A percentile compares a stretch with the other conserved stretches of the same genome.
Conservation (phyloP, 2,329 filamentous ascomycete species). For the Aspergillus sp. region DNA sequence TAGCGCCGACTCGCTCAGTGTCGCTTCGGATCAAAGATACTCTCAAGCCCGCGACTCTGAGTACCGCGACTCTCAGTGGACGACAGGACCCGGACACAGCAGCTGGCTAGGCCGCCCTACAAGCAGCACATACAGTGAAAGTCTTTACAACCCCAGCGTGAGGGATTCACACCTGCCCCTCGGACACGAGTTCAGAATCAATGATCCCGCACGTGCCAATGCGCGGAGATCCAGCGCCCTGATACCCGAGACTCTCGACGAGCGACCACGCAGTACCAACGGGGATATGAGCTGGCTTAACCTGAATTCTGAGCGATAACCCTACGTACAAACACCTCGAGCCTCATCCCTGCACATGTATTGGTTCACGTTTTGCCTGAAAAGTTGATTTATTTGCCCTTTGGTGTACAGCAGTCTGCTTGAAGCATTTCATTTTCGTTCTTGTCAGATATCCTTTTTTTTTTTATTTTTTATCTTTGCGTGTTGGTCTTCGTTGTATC, state of each 20-base stretch:
- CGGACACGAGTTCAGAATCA: too few species aligned
- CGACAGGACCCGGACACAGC: slow-evolving; percentile 7
- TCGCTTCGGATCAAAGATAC: slow-evolving; percentile 31
- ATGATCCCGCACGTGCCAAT: slow-evolving; percentile 5
- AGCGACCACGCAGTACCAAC: slow-evolving; percentile 22
- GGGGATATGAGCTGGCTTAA: slow-evolving; percentile 43
- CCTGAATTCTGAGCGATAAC: slow-evolving; percentile 25
- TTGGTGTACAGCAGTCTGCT: neutral
- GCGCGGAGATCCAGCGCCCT: slow-evolving; percentile 26
- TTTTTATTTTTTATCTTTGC: neutral
- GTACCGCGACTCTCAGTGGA: too few species aligned
- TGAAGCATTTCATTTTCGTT: neutral
- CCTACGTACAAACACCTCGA: too few species aligned
- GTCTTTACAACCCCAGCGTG: slow-evolving; percentile 29
- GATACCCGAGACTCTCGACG: slow-evolving; percentile 24
- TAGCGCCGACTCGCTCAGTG: slow-evolving; percentile 37
- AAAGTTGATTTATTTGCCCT: neutral
- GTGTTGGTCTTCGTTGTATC: too few species aligned
- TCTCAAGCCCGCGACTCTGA: slow-evolving; percentile 19
- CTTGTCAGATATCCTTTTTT: neutral
- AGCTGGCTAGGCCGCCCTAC: slow-evolving; percentile 32
- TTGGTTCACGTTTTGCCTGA: neutral
- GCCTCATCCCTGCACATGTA: neutral
- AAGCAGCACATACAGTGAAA: slow-evolving; percentile 39
- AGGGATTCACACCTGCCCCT: slow-evolving; percentile 8